phyloP scores from a whole-genome alignment of 2,329 filamentous ascomycete species.

The Geosmithia morbida region DNA sequence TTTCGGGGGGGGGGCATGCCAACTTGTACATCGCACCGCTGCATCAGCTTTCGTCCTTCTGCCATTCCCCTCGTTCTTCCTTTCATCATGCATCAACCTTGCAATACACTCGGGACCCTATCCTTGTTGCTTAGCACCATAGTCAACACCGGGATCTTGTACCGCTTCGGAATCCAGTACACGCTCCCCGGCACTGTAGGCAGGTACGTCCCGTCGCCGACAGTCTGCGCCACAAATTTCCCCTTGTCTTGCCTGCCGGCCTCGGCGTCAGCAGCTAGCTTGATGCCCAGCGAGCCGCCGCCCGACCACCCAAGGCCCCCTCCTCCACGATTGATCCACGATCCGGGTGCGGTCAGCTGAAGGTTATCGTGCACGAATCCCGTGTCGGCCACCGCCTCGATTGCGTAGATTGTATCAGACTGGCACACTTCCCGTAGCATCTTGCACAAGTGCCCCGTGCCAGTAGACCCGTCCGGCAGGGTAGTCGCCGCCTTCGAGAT shows the following conservation, averaged over 20 bases:
- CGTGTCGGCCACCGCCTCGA: constrained; percentile 63
- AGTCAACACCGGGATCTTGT: constrained; percentile 37
- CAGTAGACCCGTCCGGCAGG: constrained; percentile 35
- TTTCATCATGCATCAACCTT: neutral
- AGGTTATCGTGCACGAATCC: constrained; percentile 53
- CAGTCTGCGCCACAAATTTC: constrained; percentile 38
- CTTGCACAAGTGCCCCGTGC: constrained; percentile 16
- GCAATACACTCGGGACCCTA: constrained; percentile 6
- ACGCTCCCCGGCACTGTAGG: constrained; percentile 40
- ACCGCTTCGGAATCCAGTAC: constrained; percentile 40
- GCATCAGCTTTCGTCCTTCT: constrained; percentile 2
- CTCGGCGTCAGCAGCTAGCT: constrained; percentile 39
- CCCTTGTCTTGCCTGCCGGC: constrained; percentile 29
- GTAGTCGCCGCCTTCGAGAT: constrained; percentile 46
- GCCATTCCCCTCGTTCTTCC: neutral
- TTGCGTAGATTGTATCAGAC: constrained; percentile 48
- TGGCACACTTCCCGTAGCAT: constrained; percentile 10
- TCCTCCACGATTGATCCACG: constrained; percentile 65
- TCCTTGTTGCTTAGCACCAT: constrained; percentile 44
- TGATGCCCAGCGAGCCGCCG: constrained; percentile 60
- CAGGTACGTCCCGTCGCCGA: constrained; percentile 42
- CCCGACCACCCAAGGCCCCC: constrained; percentile 67
- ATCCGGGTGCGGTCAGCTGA: constrained; percentile 48
- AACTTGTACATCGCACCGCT: constrained; percentile 20
- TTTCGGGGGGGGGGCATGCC: constrained; percentile 46